These are phyloP conservation scores for Dissoconium aciculare DNA, from an alignment of 2,329 filamentous ascomycete species.

Conservation along the genomic window DNA sequence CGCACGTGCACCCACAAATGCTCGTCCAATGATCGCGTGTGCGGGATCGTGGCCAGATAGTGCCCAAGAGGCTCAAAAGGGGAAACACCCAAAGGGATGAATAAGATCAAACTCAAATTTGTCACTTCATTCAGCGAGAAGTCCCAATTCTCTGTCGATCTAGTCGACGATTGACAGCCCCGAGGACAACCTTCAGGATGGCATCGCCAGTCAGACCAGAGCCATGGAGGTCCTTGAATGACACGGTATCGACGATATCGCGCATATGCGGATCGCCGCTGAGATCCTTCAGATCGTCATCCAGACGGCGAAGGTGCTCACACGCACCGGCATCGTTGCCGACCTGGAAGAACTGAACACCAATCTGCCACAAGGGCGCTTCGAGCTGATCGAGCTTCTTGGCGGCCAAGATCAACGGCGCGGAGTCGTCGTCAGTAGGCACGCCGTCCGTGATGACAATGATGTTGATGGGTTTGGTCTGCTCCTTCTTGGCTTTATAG, in stretches of 20 bases:
- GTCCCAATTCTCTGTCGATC: too few relatives aligned
- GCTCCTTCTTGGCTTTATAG: constrained; percentile 34
- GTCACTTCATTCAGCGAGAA: too few relatives aligned
- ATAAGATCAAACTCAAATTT: too few relatives aligned
- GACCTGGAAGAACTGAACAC: constrained; percentile 93
- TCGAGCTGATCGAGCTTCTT: constrained; percentile 53
- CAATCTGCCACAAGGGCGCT: constrained; percentile 67
- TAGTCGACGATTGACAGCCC: too few relatives aligned
- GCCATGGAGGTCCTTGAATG: constrained; percentile 44
- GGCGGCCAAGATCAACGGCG: constrained; percentile 51
- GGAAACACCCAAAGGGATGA: too few relatives aligned
- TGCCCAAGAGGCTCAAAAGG: too few relatives aligned
- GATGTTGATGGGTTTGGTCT: constrained; percentile 68
- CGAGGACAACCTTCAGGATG: constrained; percentile 71
- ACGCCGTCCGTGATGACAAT: constrained; percentile 87
- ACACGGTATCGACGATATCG: constrained; percentile 86
- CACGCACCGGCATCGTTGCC: constrained; percentile 55
- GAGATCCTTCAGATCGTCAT: constrained; percentile 51
- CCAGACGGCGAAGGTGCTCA: constrained; percentile 52
- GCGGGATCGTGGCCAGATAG: too few relatives aligned
- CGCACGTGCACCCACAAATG: too few relatives aligned
- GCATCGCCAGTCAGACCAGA: constrained; percentile 49
- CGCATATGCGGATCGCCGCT: constrained; percentile 43
- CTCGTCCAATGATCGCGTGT: too few relatives aligned
- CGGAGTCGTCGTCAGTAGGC: constrained; percentile 64